Percentiles rank a stretch among this genome's conserved stretches.
These are phyloP conservation scores for Blastobotrys illinoisensis DNA, from an alignment of 1,139 yeast species.

Conservation along the genomic window DNA sequence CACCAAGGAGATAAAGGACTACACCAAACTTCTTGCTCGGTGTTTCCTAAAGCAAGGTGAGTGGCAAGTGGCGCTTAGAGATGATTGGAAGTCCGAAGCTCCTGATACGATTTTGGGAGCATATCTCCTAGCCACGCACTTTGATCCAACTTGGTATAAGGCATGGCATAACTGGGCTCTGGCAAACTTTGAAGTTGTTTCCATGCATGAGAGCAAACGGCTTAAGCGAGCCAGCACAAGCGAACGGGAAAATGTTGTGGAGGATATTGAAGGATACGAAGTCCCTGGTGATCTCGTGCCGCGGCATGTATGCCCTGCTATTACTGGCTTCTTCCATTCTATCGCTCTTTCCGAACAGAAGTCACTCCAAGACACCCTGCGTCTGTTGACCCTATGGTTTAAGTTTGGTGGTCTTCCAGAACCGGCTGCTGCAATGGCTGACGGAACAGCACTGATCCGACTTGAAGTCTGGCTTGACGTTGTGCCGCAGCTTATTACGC, in stretches of 20 bases:
- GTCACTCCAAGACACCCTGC: slow-evolving; percentile 85
- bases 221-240: slow-evolving; percentile 10
- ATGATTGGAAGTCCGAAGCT: slow-evolving; percentile 69
- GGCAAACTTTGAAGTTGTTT: slow-evolving; percentile 92
- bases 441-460: slow-evolving; percentile 84
- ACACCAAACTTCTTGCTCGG: slow-evolving; percentile 83
- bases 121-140: slow-evolving; percentile 87
- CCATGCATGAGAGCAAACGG: slow-evolving; percentile 41
- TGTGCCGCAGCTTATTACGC: slow-evolving; percentile 89
- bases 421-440: slow-evolving; percentile 85
- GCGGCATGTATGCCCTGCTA: slow-evolving; percentile 90
- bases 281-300: slow-evolving; percentile 40
- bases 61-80: slow-evolving; percentile 85
- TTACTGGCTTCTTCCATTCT: slow-evolving; percentile 91
- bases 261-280: not conserved
- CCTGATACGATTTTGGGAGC: slow-evolving; percentile 82
- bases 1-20: slow-evolving; percentile 75
- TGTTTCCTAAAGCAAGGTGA: slow-evolving; percentile 97
- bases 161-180: slow-evolving; percentile 99
- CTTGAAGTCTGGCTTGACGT: slow-evolving; percentile 95
- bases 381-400: slow-evolving; percentile 90
- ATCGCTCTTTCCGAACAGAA: slow-evolving; percentile 82
- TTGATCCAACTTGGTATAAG: slow-evolving; percentile 89
- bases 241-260: slow-evolving; percentile 3
- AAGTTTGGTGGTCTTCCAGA: slow-evolving; percentile 90